phyloP scores from a whole-genome alignment of 306 rosid genomes.

The Cicer cuneatum region DNA sequence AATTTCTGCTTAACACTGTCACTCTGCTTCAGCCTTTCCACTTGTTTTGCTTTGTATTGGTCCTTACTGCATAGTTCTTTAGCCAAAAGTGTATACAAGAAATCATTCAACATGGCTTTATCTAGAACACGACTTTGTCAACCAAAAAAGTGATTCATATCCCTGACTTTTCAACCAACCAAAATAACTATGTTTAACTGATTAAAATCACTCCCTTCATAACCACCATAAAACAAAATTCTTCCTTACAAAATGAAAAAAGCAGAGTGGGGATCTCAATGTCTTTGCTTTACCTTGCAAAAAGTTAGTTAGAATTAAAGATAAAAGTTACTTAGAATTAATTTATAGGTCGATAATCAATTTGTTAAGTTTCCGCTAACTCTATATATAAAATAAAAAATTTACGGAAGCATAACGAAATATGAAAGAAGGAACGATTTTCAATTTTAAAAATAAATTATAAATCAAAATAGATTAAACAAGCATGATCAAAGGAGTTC shows the following conservation, averaged over 20 bases:
- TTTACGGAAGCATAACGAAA: too few relatives aligned
- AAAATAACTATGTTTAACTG: conserved; percentile 27
- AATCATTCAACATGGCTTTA: conserved; percentile 38
- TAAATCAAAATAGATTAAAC: too few relatives aligned
- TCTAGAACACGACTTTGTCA: conserved; percentile 42
- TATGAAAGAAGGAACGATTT: too few relatives aligned
- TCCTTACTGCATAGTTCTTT: conserved; percentile 22
- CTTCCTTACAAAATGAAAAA: conserved; percentile 31
- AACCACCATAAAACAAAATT: conserved; percentile 25
- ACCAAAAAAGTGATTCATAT: conserved; percentile 26
- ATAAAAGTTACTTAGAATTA: too few relatives aligned
- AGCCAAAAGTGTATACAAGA: conserved; percentile 26
- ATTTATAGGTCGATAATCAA: too few relatives aligned
- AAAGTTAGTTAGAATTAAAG: too few relatives aligned
- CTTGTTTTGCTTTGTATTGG: conserved; percentile 43
- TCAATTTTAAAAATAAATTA: too few relatives aligned
- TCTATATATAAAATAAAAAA: too few relatives aligned
- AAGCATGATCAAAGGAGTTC: too few relatives aligned
- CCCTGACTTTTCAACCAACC: conserved; percentile 42
- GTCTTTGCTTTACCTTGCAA: conserved; percentile 47
- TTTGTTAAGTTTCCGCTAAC: too few relatives aligned
- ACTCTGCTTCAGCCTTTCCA: conserved; percentile 24
- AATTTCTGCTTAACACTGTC: neutral
- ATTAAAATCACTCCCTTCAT: neutral
- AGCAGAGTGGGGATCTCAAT: conserved; percentile 40